Conservation (phyloP, 2,329 filamentous ascomycete species). For the Chaetomiaceae sp. region DNA sequence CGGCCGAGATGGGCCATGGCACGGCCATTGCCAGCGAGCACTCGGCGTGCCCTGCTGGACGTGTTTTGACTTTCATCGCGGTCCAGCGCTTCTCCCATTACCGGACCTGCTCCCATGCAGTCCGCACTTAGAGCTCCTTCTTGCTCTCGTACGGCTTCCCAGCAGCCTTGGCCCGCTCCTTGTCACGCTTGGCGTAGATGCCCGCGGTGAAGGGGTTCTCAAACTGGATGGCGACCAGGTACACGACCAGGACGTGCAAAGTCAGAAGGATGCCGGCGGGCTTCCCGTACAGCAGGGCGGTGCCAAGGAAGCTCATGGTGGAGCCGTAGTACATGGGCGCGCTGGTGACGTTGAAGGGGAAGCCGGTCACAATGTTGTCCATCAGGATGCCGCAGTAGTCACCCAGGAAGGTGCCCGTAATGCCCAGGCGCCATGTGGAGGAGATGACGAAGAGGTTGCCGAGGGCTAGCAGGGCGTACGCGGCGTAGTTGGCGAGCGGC, state of each 20-base stretch:
- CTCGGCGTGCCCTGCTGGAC: conserved; percentile 10
- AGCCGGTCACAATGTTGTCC: conserved; percentile 89
- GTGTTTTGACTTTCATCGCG: background rate
- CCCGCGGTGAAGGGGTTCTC: conserved; percentile 93
- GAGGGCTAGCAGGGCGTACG: conserved; percentile 63
- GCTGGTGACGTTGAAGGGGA: conserved; percentile 88
- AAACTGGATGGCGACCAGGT: conserved; percentile 73
- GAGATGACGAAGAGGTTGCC: conserved; percentile 84
- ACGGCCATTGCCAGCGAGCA: background rate
- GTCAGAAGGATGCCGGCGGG: conserved; percentile 80
- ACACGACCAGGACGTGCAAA: conserved; percentile 68
- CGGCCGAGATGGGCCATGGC: background rate
- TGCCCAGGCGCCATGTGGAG: conserved; percentile 85
- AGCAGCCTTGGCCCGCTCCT: conserved; percentile 42
- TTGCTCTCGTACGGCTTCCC: conserved; percentile 37
- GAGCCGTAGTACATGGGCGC: conserved; percentile 97
- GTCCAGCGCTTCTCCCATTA: conserved; percentile 17
- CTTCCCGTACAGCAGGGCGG: conserved; percentile 78
- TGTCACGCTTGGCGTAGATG: conserved; percentile 85
- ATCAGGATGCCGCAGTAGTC: conserved; percentile 99
- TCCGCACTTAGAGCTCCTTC: conserved; percentile 44
- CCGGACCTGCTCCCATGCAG: background rate
- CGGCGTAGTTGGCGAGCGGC: conserved; percentile 55
- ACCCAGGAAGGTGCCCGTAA: conserved; percentile 93
- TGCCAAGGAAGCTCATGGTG: conserved; percentile 86